phyloP scores from a whole-genome alignment of 169 alveolate genomes.

The Plasmodium sp. region DNA sequence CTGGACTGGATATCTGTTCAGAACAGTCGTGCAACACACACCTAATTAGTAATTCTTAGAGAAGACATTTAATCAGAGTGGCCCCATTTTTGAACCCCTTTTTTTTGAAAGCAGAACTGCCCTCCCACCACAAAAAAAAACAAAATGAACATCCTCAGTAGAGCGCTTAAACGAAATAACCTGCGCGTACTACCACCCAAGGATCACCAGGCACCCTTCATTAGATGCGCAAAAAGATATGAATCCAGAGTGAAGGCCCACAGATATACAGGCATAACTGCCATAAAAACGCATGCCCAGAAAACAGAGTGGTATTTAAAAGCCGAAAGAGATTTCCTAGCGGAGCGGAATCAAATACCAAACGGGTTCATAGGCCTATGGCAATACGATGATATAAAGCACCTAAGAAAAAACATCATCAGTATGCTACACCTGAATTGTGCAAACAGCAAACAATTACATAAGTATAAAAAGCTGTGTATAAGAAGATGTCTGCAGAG shows the following conservation, averaged over 20 bases:
- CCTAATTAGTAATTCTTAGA: neutral
- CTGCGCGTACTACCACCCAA: neutral
- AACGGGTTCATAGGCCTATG: conserved; percentile 86
- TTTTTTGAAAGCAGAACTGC: neutral
- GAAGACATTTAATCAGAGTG: neutral
- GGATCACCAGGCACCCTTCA: conserved; percentile 1
- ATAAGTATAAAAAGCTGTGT: conserved; percentile 76
- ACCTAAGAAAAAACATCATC: conserved; percentile 76
- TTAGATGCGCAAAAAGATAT: conserved; percentile 37
- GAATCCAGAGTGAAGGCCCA: conserved; percentile 87
- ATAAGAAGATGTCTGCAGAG: conserved; percentile 83
- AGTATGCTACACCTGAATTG: conserved; percentile 81
- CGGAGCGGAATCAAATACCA: conserved; percentile 87
- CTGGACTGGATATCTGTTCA: neutral
- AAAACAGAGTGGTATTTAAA: conserved; percentile 90
- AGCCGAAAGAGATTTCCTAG: conserved; percentile 88
- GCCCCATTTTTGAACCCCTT: neutral
- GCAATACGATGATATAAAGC: conserved; percentile 84
- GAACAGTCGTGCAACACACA: neutral
- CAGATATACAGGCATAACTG: conserved; percentile 87
- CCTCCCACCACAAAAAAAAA: neutral
- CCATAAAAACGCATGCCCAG: conserved; percentile 87
- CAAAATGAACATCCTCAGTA: conserved; percentile 20
- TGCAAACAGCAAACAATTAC: conserved; percentile 78
- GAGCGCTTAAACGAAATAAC: neutral